Percentiles rank a stretch among this genome's conserved stretches.
Evolutionary conservation across 1,284 basidiomycete species (phyloP).

Genomic region (Xerocomus minutiporus): DNA sequence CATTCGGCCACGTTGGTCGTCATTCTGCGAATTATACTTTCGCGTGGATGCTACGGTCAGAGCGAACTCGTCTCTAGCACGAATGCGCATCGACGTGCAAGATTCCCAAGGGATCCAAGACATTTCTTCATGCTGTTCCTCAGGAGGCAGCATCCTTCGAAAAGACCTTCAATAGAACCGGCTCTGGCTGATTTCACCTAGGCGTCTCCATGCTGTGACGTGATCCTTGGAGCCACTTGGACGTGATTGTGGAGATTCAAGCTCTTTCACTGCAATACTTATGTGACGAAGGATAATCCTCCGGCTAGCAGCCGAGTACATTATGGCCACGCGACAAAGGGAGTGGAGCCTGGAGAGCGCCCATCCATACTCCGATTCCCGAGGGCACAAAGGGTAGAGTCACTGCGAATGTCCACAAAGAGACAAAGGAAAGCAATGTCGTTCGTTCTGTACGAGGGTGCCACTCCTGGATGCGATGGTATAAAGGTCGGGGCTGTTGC

Average conservation of each 20-base stretch:
- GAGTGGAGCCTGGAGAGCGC: neutral
- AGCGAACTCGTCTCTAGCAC: neutral
- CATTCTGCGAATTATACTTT: neutral
- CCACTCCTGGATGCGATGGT: constrained; percentile 11
- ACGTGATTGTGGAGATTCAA: constrained; percentile 3
- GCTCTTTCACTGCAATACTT: neutral
- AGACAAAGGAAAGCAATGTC: constrained; percentile 11
- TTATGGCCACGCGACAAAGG: constrained; percentile 10
- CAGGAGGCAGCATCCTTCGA: neutral
- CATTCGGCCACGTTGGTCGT: neutral
- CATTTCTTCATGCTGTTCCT: neutral
- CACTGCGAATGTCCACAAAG: neutral
- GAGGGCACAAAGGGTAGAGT: constrained; percentile 14
- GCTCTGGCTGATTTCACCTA: neutral
- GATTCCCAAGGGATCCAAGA: neutral
- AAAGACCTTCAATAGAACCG: neutral
- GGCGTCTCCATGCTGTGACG: neutral
- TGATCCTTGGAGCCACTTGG: neutral
- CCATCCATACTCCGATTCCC: neutral
- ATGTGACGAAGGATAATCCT: neutral
- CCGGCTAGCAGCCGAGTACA: neutral
- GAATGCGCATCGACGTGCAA: neutral
- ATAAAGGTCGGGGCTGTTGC: constrained; percentile 15
- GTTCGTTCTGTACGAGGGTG: neutral
- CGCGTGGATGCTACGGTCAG: neutral